Evolutionary conservation across 768 basidiomycete species (phyloP), one percentile per base, ranked within the genome.

Genomic region (Mrakia gelida): DNA sequence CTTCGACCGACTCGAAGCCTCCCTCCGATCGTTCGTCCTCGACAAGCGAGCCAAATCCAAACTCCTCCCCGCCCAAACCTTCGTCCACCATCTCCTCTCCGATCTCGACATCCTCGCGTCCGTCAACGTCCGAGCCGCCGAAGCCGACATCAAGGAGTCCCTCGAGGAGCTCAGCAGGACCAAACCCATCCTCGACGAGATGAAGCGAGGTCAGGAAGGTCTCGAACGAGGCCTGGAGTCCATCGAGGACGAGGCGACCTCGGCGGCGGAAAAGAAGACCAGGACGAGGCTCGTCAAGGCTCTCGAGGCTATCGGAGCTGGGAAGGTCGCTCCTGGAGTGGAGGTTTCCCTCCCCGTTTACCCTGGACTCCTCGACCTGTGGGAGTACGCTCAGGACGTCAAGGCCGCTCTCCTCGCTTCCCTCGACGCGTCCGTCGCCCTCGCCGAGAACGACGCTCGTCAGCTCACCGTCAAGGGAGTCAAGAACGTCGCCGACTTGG

Each of bases 21-120:
- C 92, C 0, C 87, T 99, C 52, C 90, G 96, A 26, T 94, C 93
- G 0, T 99, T 99, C 84, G 95, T 99, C 16, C 90, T 98, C 80
- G 90, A 91, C 85, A 98, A 98, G 86, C 91, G 97, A 38, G 88
- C 92, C n/a, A 94, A 93, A 85, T 96, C 94, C 67, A 99, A 98
- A 86, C 91, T 99, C 63, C 90, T 92, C 32, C 97, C 97, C 23
- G 95, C 91, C 18, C 90, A 92, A 79, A 96, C 94, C 21, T 99
- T 96, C 85, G 89, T 99, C 72, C 88, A 88, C 81, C 91, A 96
- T 82, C 88, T 98, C n/a, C 88, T 99, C 79, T 87, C 90, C 71
- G 96, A 99, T 83, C 87, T 99, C 71, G 93, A 94, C 80, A 86
- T 97, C 34, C 90, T 99, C 77, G 92, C 92, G 5, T 87, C 90